Evolutionary conservation across 1,284 basidiomycete genomes (phyloP), one percentile per base, ranked within the genome.

Genomic region (Pseudozyma hubeiensis): DNA sequence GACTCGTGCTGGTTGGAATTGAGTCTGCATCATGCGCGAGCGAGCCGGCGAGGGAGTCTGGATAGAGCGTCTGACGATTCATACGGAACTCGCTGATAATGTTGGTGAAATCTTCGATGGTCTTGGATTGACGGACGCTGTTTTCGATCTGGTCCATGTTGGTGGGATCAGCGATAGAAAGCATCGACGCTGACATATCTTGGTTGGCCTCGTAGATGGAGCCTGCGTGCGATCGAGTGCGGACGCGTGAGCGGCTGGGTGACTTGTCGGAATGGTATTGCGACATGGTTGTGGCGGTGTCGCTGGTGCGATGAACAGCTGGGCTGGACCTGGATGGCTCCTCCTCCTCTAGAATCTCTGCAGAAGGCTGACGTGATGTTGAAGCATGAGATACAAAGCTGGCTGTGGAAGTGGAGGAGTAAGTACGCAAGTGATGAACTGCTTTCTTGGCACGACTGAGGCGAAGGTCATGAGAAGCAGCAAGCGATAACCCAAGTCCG

Each of bases 51-150:
- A 75, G 53, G 10, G 67, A 64, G 49, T 75, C 67, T 14, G 64
- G 49, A 35, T 67, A 75, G 39, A 70, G 57, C 0, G 68, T 69
- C 29, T 74, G 68, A 10, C 77, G 65, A 40, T 78, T 74, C 48
- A 74, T 61, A n/a, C 80, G 64, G 52, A 78, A 80, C 45, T 81
- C 78, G 53, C 70, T 71, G 59, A 81, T 80, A 61, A 81, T 79
- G 61, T 70, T 72, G 45, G 78, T 79, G 43, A 81, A 81, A 53
- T 81, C 80, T 34, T 81, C 80, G 46, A 80, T 80, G n/a, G 76
- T 81, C 17, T 72, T 68, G 16, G 70, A 75, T 35, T 77, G 68
- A 8, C 75, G 59, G 17, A 81, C 75, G 48, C 73, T 71, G 58
- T 77, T 75, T 35, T 80, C 76, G 51, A 80, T 73, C 53, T 72